Evolutionary conservation across 805 yeast species (phyloP), one percentile per base, ranked within the genome.

Genomic region (Wickerhamia fluorescens): DNA sequence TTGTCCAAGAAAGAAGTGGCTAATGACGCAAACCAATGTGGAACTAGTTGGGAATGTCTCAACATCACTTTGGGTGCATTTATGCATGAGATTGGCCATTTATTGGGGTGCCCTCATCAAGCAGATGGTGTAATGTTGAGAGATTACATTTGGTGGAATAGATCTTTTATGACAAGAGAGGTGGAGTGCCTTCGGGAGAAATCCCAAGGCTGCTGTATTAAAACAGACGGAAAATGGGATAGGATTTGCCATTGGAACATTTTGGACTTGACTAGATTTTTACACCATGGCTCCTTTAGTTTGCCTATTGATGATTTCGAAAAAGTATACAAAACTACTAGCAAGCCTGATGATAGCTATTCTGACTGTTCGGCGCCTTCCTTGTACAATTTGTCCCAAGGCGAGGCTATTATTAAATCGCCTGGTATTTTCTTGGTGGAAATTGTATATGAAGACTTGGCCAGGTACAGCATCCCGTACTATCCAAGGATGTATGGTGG

Each of bases 21-120:
- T 7, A 87, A 92, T 53, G 98, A 92, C 53, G 66, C 79, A 40
- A 72, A 75, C 43, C 81, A 88, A 48, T 81, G 95, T 51, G 82
- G 92, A 0, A 70, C 94, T 1, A 71, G 79, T 32, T 92, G 96
- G 95, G 96, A 89, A 54, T 82, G 94, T 45, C 56, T 82, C 25
- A 80, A 82, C 35, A 71, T 89, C 20, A 84, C 96, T 1, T 49
- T 84, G 43, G 97, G 98, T 25, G 96, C 97, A 0, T 88, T 87
- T 44, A 68, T 88, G 80, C 97, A 89, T 53, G 97, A 89, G 50
- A 79, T 89, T 29, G 97, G 98, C 1, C 97, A 89, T 51, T 59
- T 75, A 16, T 61, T 89, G 23, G 95, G 96, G 1, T 82, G 89
- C 39, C 96, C 97, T 1, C 97, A 89, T 56, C 92, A 87, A 53